Percentiles rank a stretch among this genome's conserved stretches.
Evolutionary conservation across 2,329 filamentous ascomycete genomes (phyloP).

Genomic region (Penicillium rolfsii): DNA sequence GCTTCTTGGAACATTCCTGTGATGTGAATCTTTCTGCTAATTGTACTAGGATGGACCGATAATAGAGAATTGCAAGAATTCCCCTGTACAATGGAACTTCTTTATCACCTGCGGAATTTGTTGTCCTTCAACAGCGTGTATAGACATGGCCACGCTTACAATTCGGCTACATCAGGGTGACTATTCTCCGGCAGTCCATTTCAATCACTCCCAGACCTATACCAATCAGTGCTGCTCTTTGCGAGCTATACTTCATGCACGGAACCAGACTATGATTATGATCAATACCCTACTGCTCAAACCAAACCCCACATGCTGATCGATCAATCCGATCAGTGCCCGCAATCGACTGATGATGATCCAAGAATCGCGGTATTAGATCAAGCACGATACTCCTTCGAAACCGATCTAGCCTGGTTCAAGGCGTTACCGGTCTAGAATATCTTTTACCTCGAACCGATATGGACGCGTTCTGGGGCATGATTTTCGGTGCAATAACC

Average conservation of each 20-base stretch:
- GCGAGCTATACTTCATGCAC: not conserved
- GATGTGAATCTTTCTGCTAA: not conserved
- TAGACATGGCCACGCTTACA: not conserved
- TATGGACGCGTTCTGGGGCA: conserved; percentile 20
- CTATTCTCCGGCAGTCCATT: not conserved
- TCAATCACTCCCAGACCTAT: not conserved
- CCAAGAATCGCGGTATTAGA: not conserved
- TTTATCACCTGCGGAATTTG: not conserved
- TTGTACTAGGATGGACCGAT: not conserved
- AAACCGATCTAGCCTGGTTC: not conserved
- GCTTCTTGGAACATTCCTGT: not conserved
- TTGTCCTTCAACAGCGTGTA: not conserved
- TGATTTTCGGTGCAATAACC: conserved; percentile 25
- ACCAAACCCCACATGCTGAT: not conserved
- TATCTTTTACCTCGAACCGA: conserved; percentile 20
- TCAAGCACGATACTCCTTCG: not conserved
- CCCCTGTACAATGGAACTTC: not conserved
- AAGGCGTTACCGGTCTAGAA: conserved; percentile 9
- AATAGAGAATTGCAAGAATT: not conserved
- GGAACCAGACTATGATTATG: not conserved
- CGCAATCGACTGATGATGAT: not conserved
- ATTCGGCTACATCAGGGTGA: not conserved
- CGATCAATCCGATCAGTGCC: not conserved
- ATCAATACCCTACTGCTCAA: not conserved
- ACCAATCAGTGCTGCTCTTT: not conserved